Conservation (phyloP, 116 monocot species). For the Zostera marina region DNA sequence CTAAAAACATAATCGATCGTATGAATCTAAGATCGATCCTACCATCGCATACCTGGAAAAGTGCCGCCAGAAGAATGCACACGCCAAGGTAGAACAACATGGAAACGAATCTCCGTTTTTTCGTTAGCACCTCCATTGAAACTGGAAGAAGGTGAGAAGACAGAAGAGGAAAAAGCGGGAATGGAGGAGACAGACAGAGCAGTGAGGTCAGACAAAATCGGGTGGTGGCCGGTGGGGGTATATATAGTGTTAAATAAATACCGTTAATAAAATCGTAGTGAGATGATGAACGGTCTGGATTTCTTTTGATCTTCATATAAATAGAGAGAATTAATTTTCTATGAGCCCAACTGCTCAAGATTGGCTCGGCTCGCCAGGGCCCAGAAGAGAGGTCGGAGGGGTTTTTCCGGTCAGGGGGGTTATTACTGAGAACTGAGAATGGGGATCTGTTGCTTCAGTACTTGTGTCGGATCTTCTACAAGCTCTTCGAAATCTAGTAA, state of each 20-base stretch:
- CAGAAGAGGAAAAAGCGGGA: neutral
- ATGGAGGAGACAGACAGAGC: neutral
- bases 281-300: slow-evolving; percentile 6
- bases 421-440: too few species aligned
- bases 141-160: neutral
- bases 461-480: too few species aligned
- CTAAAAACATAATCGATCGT: neutral
- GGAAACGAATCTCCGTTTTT: neutral
- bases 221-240: too few species aligned
- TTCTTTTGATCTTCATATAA: slow-evolving; percentile 2
- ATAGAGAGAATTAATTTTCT: too few species aligned
- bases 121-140: neutral
- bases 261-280: neutral
- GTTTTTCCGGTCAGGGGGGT: too few species aligned
- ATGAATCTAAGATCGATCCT: neutral
- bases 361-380: too few species aligned
- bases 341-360: too few species aligned
- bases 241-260: neutral
- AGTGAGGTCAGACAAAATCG: neutral
- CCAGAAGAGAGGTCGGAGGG: too few species aligned
- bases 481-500: too few species aligned
- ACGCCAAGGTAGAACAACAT: neutral
- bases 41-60: neutral
- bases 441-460: too few species aligned
- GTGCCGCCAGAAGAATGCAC: neutral